Evolutionary conservation across 495 filamentous ascomycete species (phyloP).

Genomic region (Penicillium ucsense): DNA sequence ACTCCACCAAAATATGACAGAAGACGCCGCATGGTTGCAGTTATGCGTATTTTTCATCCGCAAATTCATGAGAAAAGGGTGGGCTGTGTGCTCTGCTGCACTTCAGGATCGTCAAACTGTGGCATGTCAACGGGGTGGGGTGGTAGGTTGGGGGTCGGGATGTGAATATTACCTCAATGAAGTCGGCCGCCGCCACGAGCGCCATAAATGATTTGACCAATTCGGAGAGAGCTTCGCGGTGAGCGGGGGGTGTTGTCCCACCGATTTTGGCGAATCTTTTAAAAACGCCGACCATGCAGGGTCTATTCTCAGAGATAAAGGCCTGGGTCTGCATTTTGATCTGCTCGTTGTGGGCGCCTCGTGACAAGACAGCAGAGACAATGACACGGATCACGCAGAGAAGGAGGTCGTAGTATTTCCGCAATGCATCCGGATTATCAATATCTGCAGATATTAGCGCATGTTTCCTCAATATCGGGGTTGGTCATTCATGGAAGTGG

Average conservation of each 20-base stretch:
- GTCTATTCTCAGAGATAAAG: slow-evolving; percentile 73
- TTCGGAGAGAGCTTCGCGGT: slow-evolving; percentile 34
- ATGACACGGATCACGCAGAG: slow-evolving; percentile 75
- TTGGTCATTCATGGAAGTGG: not conserved
- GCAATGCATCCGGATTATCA: slow-evolving; percentile 59
- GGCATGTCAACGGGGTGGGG: slow-evolving; percentile 5
- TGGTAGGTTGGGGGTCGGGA: not conserved
- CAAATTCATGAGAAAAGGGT: slow-evolving; percentile 32
- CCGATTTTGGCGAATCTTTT: slow-evolving; percentile 83
- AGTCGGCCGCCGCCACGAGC: slow-evolving; percentile 49
- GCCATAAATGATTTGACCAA: slow-evolving; percentile 53
- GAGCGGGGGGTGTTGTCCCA: slow-evolving; percentile 27
- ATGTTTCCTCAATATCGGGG: not conserved
- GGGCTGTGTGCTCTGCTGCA: slow-evolving; percentile 20
- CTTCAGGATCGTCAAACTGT: slow-evolving; percentile 35
- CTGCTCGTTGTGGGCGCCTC: slow-evolving; percentile 71
- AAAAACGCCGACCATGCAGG: slow-evolving; percentile 76
- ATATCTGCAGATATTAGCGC: slow-evolving; percentile 37
- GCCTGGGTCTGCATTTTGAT: slow-evolving; percentile 59
- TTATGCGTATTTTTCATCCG: not conserved
- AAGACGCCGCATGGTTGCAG: slow-evolving; percentile 1
- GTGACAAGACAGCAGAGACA: slow-evolving; percentile 62
- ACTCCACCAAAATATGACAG: slow-evolving; percentile 15
- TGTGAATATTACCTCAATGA: slow-evolving; percentile 44
- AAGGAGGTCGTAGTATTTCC: slow-evolving; percentile 75